phyloP scores from a whole-genome alignment of 2,329 filamentous ascomycete species.

The Paraphoma sp. region DNA sequence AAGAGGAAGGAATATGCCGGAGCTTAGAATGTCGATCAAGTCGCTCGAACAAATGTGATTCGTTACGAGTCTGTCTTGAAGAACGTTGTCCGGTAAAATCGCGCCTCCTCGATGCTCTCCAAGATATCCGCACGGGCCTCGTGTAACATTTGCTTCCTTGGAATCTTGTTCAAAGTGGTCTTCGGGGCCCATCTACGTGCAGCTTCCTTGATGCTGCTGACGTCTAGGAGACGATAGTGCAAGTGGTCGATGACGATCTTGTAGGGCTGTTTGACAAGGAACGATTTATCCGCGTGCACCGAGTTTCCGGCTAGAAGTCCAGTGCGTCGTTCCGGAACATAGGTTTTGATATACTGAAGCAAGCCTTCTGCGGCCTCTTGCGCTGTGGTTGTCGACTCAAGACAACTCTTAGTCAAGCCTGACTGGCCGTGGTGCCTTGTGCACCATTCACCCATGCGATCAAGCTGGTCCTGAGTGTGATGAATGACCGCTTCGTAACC shows the following conservation, averaged over 20 bases:
- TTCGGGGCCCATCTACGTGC: constrained; percentile 77
- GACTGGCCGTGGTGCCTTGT: constrained; percentile 76
- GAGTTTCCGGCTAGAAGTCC: constrained; percentile 90
- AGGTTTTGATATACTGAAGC: constrained; percentile 76
- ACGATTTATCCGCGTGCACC: constrained; percentile 87
- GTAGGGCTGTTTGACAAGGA: constrained; percentile 79
- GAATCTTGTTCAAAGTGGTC: constrained; percentile 67
- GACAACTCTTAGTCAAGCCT: constrained; percentile 80
- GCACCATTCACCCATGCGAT: constrained; percentile 90
- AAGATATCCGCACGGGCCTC: constrained; percentile 88
- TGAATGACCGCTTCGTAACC: constrained; percentile 85
- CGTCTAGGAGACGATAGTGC: constrained; percentile 90
- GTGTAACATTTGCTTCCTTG: constrained; percentile 77
- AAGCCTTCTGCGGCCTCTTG: constrained; percentile 75
- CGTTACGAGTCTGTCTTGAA: constrained; percentile 55
- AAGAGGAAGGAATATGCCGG: too few relatives aligned
- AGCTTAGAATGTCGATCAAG: too few relatives aligned
- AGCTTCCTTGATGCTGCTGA: constrained; percentile 91
- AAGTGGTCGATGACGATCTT: constrained; percentile 75
- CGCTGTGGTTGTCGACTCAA: constrained; percentile 75
- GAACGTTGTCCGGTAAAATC: constrained; percentile 76
- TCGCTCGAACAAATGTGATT: neutral
- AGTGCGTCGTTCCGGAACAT: constrained; percentile 69
- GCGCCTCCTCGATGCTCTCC: constrained; percentile 92
- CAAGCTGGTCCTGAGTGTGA: constrained; percentile 72